These are phyloP conservation scores for Chenopodium formosanum DNA, from an alignment of 148 eudicot genomes.

Conservation along the genomic window DNA sequence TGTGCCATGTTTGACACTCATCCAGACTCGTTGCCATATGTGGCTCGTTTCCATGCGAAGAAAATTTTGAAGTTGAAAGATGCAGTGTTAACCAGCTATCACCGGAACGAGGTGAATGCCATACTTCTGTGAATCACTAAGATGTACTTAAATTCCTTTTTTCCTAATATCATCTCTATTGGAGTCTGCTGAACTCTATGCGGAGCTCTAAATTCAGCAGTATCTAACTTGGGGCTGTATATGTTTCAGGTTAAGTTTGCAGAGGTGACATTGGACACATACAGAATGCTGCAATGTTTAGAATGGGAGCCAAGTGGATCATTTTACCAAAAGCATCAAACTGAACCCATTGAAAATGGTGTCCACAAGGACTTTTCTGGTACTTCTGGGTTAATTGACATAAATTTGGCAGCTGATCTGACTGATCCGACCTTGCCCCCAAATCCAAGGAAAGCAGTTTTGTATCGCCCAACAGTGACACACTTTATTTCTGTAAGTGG, in stretches of 20 bases:
- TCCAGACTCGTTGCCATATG: slow-evolving; percentile 68
- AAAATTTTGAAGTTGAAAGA: slow-evolving; percentile 83
- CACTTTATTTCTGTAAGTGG: slow-evolving; percentile 85
- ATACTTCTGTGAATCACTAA: slow-evolving; percentile 5
- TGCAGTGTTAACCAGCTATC: slow-evolving; percentile 87
- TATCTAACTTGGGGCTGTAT: slow-evolving; percentile 13
- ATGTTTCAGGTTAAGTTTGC: slow-evolving; percentile 86
- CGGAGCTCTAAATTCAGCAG: not conserved
- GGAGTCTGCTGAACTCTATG: not conserved
- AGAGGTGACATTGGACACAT: slow-evolving; percentile 86
- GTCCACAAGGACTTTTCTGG: slow-evolving; percentile 60
- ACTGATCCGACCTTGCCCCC: slow-evolving; percentile 89
- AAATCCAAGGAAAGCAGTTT: slow-evolving; percentile 86
- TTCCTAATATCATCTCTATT: not conserved
- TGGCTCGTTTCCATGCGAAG: slow-evolving; percentile 91
- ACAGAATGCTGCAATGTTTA: slow-evolving; percentile 92
- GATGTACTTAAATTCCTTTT: too few relatives aligned
- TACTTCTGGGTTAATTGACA: slow-evolving; percentile 81
- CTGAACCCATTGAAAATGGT: slow-evolving; percentile 65
- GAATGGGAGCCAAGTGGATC: slow-evolving; percentile 99
- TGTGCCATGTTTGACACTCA: slow-evolving; percentile 71
- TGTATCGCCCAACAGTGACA: slow-evolving; percentile 80
- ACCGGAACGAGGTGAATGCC: slow-evolving; percentile 73
- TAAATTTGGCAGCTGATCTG: slow-evolving; percentile 80
- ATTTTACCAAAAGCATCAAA: slow-evolving; percentile 62